Percentiles rank a stretch among this genome's conserved stretches.
Conservation (phyloP, 1,139 yeast species). For the Scheffersomyces insectosa region DNA sequence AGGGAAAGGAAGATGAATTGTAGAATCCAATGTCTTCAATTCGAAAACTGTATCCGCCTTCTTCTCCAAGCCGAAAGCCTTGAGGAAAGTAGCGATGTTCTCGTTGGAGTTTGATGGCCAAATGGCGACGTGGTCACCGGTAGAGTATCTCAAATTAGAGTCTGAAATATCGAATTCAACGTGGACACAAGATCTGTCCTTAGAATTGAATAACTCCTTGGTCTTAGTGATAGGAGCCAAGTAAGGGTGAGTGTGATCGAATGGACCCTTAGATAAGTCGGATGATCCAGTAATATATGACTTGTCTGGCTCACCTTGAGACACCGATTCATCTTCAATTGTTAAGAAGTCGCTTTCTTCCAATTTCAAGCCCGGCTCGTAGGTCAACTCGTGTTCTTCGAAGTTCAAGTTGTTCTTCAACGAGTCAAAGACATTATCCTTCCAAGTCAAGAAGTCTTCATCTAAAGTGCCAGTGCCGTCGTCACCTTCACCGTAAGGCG, state of each 20-base stretch:
- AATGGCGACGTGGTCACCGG: constrained; percentile 95
- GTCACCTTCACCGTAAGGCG: constrained; percentile 85
- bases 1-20: constrained; percentile 75
- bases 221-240: constrained; percentile 66
- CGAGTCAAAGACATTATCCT: constrained; percentile 68
- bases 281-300: constrained; percentile 50
- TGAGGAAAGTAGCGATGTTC: constrained; percentile 63
- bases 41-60: constrained; percentile 60
- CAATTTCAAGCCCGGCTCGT: constrained; percentile 71
- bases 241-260: constrained; percentile 80
- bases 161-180: constrained; percentile 80
- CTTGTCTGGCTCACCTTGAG: constrained; percentile 82
- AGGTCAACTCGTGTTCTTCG: constrained; percentile 74
- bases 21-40: constrained; percentile 72
- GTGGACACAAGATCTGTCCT: constrained; percentile 81
- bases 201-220: constrained; percentile 68
- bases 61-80: constrained; percentile 59
- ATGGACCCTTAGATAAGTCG: constrained; percentile 69
- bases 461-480: constrained; percentile 95
- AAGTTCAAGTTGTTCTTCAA: constrained; percentile 66
- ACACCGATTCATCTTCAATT: constrained; percentile 47
- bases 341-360: constrained; percentile 29
- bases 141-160: constrained; percentile 78
- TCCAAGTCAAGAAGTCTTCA: constrained; percentile 94
- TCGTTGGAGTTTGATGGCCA: constrained; percentile 91